These are phyloP conservation scores for Wickerhamomyces bisporus DNA, from an alignment of 805 yeast genomes.

Conservation along the genomic window DNA sequence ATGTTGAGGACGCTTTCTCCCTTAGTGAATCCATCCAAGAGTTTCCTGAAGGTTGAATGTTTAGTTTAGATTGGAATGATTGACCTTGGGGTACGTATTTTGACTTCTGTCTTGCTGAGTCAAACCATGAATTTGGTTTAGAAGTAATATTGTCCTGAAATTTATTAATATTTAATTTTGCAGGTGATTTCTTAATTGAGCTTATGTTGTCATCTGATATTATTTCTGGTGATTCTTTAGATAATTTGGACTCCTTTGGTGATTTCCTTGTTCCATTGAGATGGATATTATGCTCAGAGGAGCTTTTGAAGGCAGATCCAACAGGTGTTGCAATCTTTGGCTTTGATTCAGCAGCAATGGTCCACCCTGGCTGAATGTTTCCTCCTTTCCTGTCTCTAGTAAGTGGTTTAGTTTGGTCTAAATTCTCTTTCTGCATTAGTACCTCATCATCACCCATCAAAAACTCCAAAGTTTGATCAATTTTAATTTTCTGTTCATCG, in stretches of 20 bases:
- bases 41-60: neutral
- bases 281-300: too few species aligned
- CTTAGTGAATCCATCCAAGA: slow-evolving; percentile 12
- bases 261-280: slow-evolving; percentile 8
- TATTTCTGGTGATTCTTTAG: neutral
- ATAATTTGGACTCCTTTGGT: slow-evolving; percentile 7
- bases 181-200: slow-evolving; percentile 17
- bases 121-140: neutral
- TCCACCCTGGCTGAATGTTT: slow-evolving; percentile 3
- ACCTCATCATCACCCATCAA: slow-evolving; percentile 14
- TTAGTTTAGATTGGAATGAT: too few species aligned
- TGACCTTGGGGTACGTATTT: too few species aligned
- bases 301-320: too few species aligned
- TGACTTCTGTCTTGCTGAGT: neutral
- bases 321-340: slow-evolving; percentile 6
- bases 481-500: slow-evolving; percentile 14
- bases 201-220: too few species aligned
- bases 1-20: slow-evolving; percentile 9
- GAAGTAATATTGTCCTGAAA: neutral
- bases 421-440: neutral
- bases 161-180: slow-evolving; percentile 10
- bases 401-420: neutral
- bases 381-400: slow-evolving; percentile 11
- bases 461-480: slow-evolving; percentile 13
- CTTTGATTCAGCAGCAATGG: slow-evolving; percentile 6